Evolutionary conservation across 371 early-diverging fungal genomes (phyloP).

Genomic region (Zopfochytrium polystomum): DNA sequence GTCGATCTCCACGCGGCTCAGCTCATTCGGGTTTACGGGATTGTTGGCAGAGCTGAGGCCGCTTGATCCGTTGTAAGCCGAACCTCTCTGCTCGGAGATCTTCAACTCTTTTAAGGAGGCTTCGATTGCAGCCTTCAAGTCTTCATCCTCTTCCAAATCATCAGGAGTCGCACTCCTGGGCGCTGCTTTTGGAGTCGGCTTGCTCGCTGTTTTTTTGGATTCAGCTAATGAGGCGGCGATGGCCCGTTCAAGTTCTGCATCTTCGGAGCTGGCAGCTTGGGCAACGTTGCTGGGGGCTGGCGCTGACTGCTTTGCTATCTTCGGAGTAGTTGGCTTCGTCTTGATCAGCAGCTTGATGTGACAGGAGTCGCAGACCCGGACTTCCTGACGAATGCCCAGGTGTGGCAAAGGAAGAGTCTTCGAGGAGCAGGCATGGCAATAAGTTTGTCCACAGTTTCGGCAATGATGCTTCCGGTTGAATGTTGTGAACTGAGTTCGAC

Average conservation of each 20-base stretch:
- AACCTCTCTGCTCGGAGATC: constrained; percentile 11
- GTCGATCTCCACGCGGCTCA: constrained; percentile 63
- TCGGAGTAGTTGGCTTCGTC: constrained; percentile 7
- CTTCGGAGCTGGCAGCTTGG: constrained; percentile 49
- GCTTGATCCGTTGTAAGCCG: background rate
- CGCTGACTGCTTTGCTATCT: background rate
- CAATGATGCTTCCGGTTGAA: constrained; percentile 97
- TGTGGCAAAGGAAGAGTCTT: constrained; percentile 78
- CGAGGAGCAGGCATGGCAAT: constrained; percentile 86
- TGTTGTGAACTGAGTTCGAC: constrained; percentile 82
- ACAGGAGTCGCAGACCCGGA: constrained; percentile 92
- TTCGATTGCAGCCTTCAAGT: constrained; percentile 86
- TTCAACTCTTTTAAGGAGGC: constrained; percentile 77
- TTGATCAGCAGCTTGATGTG: constrained; percentile 40
- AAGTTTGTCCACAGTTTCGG: constrained; percentile 90
- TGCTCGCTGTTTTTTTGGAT: constrained; percentile 47
- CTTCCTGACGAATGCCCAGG: constrained; percentile 80
- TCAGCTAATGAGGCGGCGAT: constrained; percentile 82
- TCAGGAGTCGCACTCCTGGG: too few species aligned
- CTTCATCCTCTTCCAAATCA: constrained; percentile 79
- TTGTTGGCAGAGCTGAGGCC: background rate
- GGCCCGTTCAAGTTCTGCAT: constrained; percentile 82
- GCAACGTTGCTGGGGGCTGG: background rate
- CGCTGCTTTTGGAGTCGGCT: constrained; percentile 17
- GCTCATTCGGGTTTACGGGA: constrained; percentile 35